Evolutionary conservation across 352 stramenopile species (phyloP), one percentile per base, ranked within the genome.

Genomic region (Phytophthora gonapodyides): DNA sequence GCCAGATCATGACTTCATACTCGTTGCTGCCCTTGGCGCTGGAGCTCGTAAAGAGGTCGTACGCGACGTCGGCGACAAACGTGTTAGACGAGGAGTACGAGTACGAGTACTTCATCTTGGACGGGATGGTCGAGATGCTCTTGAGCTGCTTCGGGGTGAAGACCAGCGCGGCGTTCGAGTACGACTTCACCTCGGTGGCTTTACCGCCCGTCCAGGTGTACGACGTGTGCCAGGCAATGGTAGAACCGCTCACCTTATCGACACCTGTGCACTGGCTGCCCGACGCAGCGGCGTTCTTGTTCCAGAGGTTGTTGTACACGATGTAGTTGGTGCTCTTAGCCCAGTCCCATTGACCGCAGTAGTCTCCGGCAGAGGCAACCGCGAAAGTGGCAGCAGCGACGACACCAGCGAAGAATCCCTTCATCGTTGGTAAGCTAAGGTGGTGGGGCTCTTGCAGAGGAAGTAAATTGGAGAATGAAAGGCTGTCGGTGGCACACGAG

Each of bases 291-390:
- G 59, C 37, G 37, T 59, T 61, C 55, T 61, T 60, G 60, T 73
- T 73, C 73, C 73, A 81, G n/a, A 81, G 58, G 52, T 81, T 67
- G 66, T 81, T 81, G 69, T 81, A 81, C 30, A 81, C 51, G 30
- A 74, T 81, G 69, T 72, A 81, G 37, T 76, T 70, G 27, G 52
- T 66, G 30, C 58, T 57, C 24, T 66, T 71, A 19, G 48, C 42
- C 19, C 47, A 63, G 44, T 67, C 73, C 73, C 73, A 81, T 51
- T 81, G 73, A 24, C 66, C 73, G 38, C 61, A 69, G 48, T 61
- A 70, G 15, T 65, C 55, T 16, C 47, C 49, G 1, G 61, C 55
- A 24, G 55, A 70, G 15, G 56, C 47, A 33, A 65, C 15, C 7
- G 61, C 42, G 15, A 65, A n/a, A 13, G 55, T 46, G 33, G 55